Evolutionary conservation across 805 yeast genomes (phyloP).

Genomic region (Monosporozyma servazzii): DNA sequence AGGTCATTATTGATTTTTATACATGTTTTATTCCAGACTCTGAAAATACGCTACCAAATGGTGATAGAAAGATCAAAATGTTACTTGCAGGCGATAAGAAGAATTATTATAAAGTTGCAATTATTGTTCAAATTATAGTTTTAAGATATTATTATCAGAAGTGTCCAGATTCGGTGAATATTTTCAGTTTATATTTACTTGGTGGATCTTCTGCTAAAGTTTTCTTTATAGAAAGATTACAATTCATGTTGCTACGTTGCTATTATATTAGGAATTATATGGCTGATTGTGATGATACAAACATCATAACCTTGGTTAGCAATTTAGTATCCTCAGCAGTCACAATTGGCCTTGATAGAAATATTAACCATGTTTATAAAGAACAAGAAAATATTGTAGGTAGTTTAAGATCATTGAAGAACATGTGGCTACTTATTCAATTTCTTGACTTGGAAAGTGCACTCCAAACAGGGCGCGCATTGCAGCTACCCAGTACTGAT

Average conservation of each 20-base stretch:
- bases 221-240: constrained; percentile 23
- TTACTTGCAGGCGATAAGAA: constrained; percentile 10
- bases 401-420: constrained; percentile 13
- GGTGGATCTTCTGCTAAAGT: constrained; percentile 24
- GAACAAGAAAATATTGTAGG: constrained; percentile 16
- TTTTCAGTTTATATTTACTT: constrained; percentile 16
- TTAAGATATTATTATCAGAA: constrained; percentile 9
- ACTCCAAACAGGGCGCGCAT: constrained; percentile 19
- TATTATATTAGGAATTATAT: not conserved
- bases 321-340: constrained; percentile 13
- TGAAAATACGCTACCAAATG: constrained; percentile 3
- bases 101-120: constrained; percentile 25
- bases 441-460: constrained; percentile 19
- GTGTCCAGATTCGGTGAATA: constrained; percentile 14
- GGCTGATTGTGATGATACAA: constrained; percentile 22
- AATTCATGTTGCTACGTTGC: constrained; percentile 17
- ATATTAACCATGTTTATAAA: constrained; percentile 12
- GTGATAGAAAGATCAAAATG: constrained; percentile 6
- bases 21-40: constrained; percentile 8
- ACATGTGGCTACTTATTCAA: constrained; percentile 22
- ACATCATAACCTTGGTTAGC: constrained; percentile 11
- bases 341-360: constrained; percentile 18
- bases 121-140: constrained; percentile 18
- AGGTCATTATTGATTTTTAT: constrained; percentile 17
- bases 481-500: constrained; percentile 6